Conservation (phyloP, 2,329 filamentous ascomycete species). For the Penicillium palitans region DNA sequence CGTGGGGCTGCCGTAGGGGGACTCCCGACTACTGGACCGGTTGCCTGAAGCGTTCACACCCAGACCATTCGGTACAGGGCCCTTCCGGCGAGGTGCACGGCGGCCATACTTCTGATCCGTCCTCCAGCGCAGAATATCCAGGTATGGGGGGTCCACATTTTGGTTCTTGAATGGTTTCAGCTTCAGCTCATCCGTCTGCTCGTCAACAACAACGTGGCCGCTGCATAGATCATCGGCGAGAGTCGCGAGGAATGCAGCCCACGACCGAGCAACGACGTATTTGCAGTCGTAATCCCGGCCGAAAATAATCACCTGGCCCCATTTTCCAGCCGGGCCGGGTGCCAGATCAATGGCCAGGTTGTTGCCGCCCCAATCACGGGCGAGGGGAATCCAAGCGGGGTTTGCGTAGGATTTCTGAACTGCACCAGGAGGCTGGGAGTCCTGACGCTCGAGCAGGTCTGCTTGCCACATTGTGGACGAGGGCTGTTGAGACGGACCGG, state of each 20-base stretch:
- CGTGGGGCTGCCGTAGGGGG: conserved; percentile 53
- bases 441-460: conserved; percentile 79
- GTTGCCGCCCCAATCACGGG: conserved; percentile 98
- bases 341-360: conserved; percentile 91
- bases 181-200: conserved; percentile 88
- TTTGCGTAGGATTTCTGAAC: conserved; percentile 94
- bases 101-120: conserved; percentile 91
- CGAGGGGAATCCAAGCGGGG: conserved; percentile 91
- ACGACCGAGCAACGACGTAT: conserved; percentile 91
- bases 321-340: conserved; percentile 83
- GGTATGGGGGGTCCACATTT: conserved; percentile 87
- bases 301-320: conserved; percentile 96
- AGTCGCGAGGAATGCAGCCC: conserved; percentile 80
- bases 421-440: conserved; percentile 80
- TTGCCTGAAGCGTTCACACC: conserved; percentile 54
- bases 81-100: conserved; percentile 49
- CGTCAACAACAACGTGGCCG: conserved; percentile 88
- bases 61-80: conserved; percentile 50
- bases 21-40: conserved; percentile 50
- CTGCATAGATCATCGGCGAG: conserved; percentile 89
- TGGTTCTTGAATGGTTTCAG: conserved; percentile 86
- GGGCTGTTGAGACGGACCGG: conserved; percentile 55
- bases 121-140: conserved; percentile 93
- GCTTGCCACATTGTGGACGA: conserved; percentile 73
- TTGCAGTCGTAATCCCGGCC: conserved; percentile 98